These are phyloP conservation scores for Halenospora varia DNA, from an alignment of 495 filamentous ascomycete species.

Conservation along the genomic window DNA sequence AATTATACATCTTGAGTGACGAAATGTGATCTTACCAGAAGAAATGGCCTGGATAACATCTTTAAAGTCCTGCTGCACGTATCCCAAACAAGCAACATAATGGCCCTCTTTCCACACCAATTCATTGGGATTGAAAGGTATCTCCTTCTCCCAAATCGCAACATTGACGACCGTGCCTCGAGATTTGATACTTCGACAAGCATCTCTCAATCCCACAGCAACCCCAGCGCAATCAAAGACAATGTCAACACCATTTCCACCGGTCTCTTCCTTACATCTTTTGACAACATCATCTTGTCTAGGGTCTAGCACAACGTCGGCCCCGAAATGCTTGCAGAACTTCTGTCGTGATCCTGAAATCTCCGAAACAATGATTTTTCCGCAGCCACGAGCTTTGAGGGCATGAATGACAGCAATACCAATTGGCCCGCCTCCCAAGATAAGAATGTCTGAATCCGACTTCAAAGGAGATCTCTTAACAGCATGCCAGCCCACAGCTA, in stretches of 20 bases:
- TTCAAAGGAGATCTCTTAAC: constrained; percentile 50
- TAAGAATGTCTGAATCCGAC: constrained; percentile 42
- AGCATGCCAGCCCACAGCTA: constrained; percentile 65
- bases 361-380: constrained; percentile 55
- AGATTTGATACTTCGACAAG: constrained; percentile 42
- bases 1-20: neutral
- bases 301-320: constrained; percentile 52
- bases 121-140: constrained; percentile 43
- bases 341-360: constrained; percentile 42
- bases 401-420: constrained; percentile 58
- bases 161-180: constrained; percentile 59
- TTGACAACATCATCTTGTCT: constrained; percentile 44
- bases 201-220: constrained; percentile 44
- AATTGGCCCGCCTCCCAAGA: constrained; percentile 61
- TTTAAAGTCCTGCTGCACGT: constrained; percentile 49
- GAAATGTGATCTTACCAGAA: constrained; percentile 29
- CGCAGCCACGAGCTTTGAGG: constrained; percentile 43
- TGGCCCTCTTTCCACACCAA: constrained; percentile 41
- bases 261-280: constrained; percentile 40
- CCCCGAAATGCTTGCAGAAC: constrained; percentile 49
- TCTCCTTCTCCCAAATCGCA: constrained; percentile 55
- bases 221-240: constrained; percentile 58
- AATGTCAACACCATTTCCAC: constrained; percentile 47
- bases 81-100: constrained; percentile 49
- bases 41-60: constrained; percentile 51